A percentile compares a stretch with the other conserved stretches of the same genome.
Evolutionary conservation across 345 rosid genomes (phyloP).

Genomic region (Nasturtium officinale): DNA sequence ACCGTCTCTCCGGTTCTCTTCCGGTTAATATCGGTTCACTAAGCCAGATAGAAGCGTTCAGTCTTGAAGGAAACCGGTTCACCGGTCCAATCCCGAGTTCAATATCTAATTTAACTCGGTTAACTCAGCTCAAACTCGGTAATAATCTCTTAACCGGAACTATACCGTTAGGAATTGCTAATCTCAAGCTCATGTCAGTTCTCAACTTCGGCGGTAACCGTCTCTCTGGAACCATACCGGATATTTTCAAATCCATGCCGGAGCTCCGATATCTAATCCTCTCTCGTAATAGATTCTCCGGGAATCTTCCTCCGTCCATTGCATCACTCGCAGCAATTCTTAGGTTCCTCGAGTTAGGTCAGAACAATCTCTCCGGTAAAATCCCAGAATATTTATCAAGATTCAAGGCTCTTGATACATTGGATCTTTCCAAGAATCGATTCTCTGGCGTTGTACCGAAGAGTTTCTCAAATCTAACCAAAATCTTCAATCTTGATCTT

Average conservation of each 20-base stretch:
- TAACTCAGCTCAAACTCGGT: conserved; percentile 57
- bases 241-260: conserved; percentile 51
- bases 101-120: conserved; percentile 48
- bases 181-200: conserved; percentile 45
- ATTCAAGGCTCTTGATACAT: conserved; percentile 61
- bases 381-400: conserved; percentile 65
- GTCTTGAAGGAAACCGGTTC: conserved; percentile 61
- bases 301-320: conserved; percentile 58
- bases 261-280: conserved; percentile 51
- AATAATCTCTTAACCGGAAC: conserved; percentile 58
- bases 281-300: conserved; percentile 60
- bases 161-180: conserved; percentile 53
- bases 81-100: conserved; percentile 67
- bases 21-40: conserved; percentile 54
- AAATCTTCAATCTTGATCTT: conserved; percentile 76
- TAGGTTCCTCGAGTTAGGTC: conserved; percentile 57
- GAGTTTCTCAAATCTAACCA: conserved; percentile 67
- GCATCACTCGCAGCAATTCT: conserved; percentile 53
- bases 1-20: conserved; percentile 63
- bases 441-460: conserved; percentile 58
- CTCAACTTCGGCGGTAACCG: conserved; percentile 51
- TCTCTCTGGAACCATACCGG: conserved; percentile 63
- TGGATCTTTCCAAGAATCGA: conserved; percentile 63
- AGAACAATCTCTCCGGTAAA: conserved; percentile 56
- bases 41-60: conserved; percentile 47